Conservation (phyloP, 441 rosid genomes). For the Kokia cookei region DNA sequence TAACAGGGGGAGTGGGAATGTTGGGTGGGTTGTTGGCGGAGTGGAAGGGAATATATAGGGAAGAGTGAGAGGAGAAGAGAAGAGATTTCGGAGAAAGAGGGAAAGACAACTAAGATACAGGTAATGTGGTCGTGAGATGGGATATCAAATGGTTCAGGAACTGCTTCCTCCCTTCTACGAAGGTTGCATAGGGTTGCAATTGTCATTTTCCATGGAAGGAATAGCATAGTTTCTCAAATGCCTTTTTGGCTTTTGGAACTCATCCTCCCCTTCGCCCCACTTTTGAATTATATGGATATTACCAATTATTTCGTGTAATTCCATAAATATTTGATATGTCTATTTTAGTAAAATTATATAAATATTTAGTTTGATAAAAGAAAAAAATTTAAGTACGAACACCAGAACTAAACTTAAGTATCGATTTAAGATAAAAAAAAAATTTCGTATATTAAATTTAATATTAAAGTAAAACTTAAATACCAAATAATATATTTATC, state of each 20-base stretch:
- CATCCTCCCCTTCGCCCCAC: too few relatives aligned
- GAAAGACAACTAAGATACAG: conserved; percentile 41
- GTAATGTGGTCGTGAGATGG: conserved; percentile 2
- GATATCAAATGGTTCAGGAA: conserved; percentile 2
- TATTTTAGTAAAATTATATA: too few relatives aligned
- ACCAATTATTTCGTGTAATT: too few relatives aligned
- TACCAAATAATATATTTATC: too few relatives aligned
- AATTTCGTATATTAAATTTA: too few relatives aligned
- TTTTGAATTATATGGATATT: too few relatives aligned
- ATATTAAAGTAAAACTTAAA: too few relatives aligned
- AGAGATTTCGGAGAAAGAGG: conserved; percentile 38
- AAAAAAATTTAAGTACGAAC: too few relatives aligned
- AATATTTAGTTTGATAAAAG: too few relatives aligned
- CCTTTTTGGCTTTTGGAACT: not conserved
- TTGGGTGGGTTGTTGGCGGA: not conserved
- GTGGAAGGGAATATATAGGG: not conserved
- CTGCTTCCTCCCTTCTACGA: conserved; percentile 5
- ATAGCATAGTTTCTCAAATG: not conserved
- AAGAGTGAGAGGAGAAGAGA: not conserved
- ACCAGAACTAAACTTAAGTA: too few relatives aligned
- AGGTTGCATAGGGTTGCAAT: conserved; percentile 17
- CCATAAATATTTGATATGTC: too few relatives aligned
- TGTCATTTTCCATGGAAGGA: conserved; percentile 5
- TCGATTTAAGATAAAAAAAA: too few relatives aligned
- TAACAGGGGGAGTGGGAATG: not conserved